A percentile compares a stretch with the other conserved stretches of the same genome.
Evolutionary conservation across 129 eudicot species (phyloP).

Genomic region (Oenanthe sinensis): DNA sequence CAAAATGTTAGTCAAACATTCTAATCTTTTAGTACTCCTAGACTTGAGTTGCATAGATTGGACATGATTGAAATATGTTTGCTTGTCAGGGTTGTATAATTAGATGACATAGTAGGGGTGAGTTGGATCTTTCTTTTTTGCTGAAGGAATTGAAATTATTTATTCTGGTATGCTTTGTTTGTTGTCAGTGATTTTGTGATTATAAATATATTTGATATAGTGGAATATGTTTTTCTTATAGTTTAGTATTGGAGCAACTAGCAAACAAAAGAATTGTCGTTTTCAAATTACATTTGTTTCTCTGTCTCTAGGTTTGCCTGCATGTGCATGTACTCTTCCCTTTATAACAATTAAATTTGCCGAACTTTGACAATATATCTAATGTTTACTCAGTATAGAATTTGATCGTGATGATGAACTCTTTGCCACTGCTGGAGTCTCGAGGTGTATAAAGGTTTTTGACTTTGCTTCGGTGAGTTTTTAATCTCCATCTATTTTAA

Average conservation of each 20-base stretch:
- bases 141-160: background rate
- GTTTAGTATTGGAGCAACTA: background rate
- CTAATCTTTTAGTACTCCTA: background rate
- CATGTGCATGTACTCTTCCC: too few relatives aligned
- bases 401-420: constrained; percentile 68
- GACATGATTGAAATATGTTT: background rate
- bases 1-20: background rate
- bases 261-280: background rate
- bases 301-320: background rate
- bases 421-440: constrained; percentile 78
- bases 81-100: background rate
- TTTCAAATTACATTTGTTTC: background rate
- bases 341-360: background rate
- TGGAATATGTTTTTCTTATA: background rate
- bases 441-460: constrained; percentile 61
- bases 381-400: constrained; percentile 44
- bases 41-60: background rate
- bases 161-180: background rate
- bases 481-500: constrained; percentile 10
- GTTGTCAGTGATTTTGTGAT: background rate
- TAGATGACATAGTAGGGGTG: background rate
- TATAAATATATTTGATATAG: background rate
- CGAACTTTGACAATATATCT: background rate
- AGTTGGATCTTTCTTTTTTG: background rate
- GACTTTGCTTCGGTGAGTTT: constrained; percentile 54